Evolutionary conservation across 192 early-diverging fungal species (phyloP).

Genomic region (Coemansia sp.): DNA sequence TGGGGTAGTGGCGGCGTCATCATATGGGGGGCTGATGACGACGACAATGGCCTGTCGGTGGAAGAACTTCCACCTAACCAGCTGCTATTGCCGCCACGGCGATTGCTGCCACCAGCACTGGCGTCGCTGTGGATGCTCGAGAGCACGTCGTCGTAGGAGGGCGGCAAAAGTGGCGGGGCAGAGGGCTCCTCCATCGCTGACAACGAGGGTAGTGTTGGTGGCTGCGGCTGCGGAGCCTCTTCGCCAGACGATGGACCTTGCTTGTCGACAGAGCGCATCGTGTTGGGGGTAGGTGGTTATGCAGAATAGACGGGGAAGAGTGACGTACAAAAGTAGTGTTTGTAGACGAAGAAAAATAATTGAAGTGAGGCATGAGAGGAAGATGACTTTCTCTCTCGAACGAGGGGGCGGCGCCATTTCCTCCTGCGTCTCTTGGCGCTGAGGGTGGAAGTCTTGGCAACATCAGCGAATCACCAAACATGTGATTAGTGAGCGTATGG

Average conservation of each 20-base stretch:
- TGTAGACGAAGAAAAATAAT: neutral
- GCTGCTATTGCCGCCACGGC: neutral
- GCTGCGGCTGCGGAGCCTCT: constrained; percentile 1
- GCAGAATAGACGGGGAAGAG: neutral
- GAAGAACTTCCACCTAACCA: neutral
- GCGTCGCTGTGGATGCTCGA: constrained; percentile 14
- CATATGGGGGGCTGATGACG: neutral
- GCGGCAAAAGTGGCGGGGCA: constrained; percentile 30
- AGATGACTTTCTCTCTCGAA: neutral
- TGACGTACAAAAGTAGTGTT: neutral
- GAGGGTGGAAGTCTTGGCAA: neutral
- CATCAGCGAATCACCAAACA: neutral
- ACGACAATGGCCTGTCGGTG: neutral
- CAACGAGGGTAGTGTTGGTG: neutral
- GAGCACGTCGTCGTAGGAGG: constrained; percentile 47
- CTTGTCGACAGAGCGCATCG: constrained; percentile 1
- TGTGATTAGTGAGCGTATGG: neutral
- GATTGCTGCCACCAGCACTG: neutral
- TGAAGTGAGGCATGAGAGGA: neutral
- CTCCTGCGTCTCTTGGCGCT: neutral
- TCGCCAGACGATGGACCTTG: neutral
- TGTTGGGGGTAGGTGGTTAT: neutral
- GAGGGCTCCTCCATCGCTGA: constrained; percentile 17
- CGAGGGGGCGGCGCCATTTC: neutral
- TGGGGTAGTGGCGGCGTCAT: neutral